Conservation (phyloP, 2,329 filamentous ascomycete genomes). For the Colletotrichum sp. region DNA sequence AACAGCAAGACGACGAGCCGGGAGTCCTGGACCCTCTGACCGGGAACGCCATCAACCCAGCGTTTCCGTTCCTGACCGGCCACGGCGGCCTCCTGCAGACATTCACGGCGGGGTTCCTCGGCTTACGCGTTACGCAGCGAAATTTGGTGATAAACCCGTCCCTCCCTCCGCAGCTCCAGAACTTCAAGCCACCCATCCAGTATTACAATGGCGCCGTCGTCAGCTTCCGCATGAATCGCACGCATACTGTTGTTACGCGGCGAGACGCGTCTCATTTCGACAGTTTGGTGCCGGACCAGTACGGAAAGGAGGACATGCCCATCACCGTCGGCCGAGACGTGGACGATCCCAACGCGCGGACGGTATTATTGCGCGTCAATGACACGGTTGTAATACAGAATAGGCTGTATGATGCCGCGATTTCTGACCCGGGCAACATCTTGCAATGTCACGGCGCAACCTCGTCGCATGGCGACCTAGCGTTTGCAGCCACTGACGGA, state of each 20-base stretch:
- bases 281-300: background rate
- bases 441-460: background rate
- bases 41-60: conserved; percentile 62
- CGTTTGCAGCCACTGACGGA: background rate
- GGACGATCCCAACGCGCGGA: background rate
- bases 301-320: background rate
- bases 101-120: conserved; percentile 70
- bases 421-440: background rate
- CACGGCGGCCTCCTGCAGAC: conserved; percentile 75
- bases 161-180: conserved; percentile 60
- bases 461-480: background rate
- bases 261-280: background rate
- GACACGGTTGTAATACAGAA: background rate
- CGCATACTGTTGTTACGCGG: conserved; percentile 26
- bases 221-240: conserved; percentile 27
- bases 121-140: conserved; percentile 64
- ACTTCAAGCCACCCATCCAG: conserved; percentile 39
- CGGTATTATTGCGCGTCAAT: background rate
- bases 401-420: background rate
- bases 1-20: conserved; percentile 68
- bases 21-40: conserved; percentile 52
- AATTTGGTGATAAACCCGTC: conserved; percentile 67
- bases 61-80: conserved; percentile 74
- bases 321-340: background rate
- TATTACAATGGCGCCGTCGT: conserved; percentile 35